These are phyloP conservation scores for Aureoboletus auriporus DNA, from an alignment of 768 basidiomycete species.

Conservation along the genomic window DNA sequence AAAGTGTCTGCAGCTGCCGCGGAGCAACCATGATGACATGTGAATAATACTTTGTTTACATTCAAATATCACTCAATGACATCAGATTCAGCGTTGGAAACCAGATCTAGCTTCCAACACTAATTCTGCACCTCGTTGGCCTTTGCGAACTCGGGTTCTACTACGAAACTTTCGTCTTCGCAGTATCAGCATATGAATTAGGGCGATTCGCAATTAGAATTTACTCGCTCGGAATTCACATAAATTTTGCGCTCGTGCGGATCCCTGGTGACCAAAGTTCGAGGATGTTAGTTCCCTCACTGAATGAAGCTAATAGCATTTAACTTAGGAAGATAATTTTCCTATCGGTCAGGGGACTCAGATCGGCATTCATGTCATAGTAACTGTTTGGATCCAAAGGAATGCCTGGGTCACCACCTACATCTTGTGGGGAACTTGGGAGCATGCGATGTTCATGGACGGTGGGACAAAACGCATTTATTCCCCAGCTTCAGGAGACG, in stretches of 20 bases:
- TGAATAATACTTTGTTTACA: constrained; percentile 46
- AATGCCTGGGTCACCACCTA: constrained; percentile 25
- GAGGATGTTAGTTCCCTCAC: background rate
- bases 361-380: constrained; percentile 60
- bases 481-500: background rate
- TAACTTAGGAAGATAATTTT: constrained; percentile 61
- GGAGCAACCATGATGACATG: constrained; percentile 67
- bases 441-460: constrained; percentile 27
- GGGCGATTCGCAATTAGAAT: constrained; percentile 57
- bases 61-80: background rate
- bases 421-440: no score
- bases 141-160: constrained; percentile 53
- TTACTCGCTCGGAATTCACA: constrained; percentile 62
- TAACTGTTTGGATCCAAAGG: constrained; percentile 30
- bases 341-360: constrained; percentile 42
- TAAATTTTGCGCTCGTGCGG: constrained; percentile 63
- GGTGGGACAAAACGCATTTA: background rate
- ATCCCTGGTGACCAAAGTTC: constrained; percentile 64
- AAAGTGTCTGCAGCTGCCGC: constrained; percentile 28
- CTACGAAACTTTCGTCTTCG: constrained; percentile 51
- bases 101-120: no score
- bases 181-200: constrained; percentile 56
- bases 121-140: constrained; percentile 56
- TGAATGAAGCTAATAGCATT: constrained; percentile 2
- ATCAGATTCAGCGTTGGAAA: no score